Evolutionary conservation across 495 filamentous ascomycete genomes (phyloP).

Genomic region (Penicillium angulare): DNA sequence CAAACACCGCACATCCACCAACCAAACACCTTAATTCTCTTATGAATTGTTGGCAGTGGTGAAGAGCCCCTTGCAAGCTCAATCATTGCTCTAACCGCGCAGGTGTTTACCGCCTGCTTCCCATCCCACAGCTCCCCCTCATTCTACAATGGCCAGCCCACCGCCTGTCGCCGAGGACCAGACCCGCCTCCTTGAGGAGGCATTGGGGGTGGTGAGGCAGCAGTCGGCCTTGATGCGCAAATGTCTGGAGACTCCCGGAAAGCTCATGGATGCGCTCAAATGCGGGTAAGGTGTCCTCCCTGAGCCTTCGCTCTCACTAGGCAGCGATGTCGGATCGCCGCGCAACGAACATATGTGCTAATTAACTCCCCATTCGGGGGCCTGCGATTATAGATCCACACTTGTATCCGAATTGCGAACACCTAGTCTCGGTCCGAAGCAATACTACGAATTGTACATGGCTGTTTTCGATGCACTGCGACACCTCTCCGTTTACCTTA

Average conservation of each 20-base stretch:
- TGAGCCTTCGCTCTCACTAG: slow-evolving; percentile 19
- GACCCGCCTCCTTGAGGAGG: slow-evolving; percentile 93
- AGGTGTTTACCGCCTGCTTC: slow-evolving; percentile 33
- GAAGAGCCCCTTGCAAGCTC: slow-evolving; percentile 7
- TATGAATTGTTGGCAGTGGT: slow-evolving; percentile 11
- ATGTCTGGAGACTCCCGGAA: slow-evolving; percentile 94
- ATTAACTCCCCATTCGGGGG: slow-evolving; percentile 10
- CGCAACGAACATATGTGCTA: slow-evolving; percentile 15
- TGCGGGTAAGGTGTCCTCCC: slow-evolving; percentile 72
- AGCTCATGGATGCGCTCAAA: slow-evolving; percentile 99
- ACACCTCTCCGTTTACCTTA: slow-evolving; percentile 93
- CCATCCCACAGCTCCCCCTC: slow-evolving; percentile 22
- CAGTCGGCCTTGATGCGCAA: slow-evolving; percentile 96
- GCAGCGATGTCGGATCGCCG: slow-evolving; percentile 30
- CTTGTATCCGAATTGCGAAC: slow-evolving; percentile 96
- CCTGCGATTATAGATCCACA: slow-evolving; percentile 76
- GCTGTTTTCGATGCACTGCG: slow-evolving; percentile 96
- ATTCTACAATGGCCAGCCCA: slow-evolving; percentile 53
- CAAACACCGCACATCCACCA: neutral
- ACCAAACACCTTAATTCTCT: neutral
- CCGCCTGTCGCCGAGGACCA: slow-evolving; percentile 82
- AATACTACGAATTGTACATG: slow-evolving; percentile 99
- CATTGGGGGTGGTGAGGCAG: slow-evolving; percentile 91
- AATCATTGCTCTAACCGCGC: slow-evolving; percentile 22
- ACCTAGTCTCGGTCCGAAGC: slow-evolving; percentile 91